Base-by-base conservation (phyloP, 2,329 filamentous ascomycete genomes). In the Colletotrichum truncatum region DNA sequence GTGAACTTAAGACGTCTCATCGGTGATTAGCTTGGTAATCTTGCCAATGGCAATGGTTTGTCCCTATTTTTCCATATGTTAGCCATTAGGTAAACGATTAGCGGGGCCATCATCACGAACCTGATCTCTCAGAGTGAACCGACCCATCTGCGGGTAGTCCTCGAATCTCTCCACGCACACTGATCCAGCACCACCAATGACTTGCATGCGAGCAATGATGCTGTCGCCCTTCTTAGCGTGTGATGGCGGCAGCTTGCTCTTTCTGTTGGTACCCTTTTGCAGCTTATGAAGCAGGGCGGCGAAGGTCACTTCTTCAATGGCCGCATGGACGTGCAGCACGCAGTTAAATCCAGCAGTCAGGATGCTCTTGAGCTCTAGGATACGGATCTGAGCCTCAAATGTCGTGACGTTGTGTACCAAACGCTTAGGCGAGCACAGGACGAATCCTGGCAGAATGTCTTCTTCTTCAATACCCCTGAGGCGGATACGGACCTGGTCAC, bases 11-110 rank as follows among this genome's bases (percentile, higher is more conserved):
- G 73, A 49, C 0, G 64, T 39, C 8, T 78, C 77, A 16, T 81
- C 78, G 7, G 75, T 81, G 72, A 89, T 84, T 69, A 99, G 87
- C 86, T 94, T 98, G 66, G 93, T 98, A 78, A 99, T 97, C 88
- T 99, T 99, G 75, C 96, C 96, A 82, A 99, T 99, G 61, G 96
- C 96, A 83, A 99, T 98, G 0, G 96, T 99, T 92, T 98, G 95
- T 73, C 96, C 96, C 90, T 98, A 75, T 58, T n/a, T 76, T 34
- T 41, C 26, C 32, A 14, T 8, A 32, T 61, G 39, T 60, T 39
- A 60, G 52, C 43, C 36, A 55, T 73, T 67, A 74, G 64, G 51
- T 63, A 46, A 11, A 21, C 18, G 34, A 49, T 70, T 57, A 23
- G 14, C 28, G 14, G 34, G 18, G 55, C 49, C 14, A 12, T 11